Conservation (phyloP, 2,329 filamentous ascomycete species). For the Venturia pyrina region DNA sequence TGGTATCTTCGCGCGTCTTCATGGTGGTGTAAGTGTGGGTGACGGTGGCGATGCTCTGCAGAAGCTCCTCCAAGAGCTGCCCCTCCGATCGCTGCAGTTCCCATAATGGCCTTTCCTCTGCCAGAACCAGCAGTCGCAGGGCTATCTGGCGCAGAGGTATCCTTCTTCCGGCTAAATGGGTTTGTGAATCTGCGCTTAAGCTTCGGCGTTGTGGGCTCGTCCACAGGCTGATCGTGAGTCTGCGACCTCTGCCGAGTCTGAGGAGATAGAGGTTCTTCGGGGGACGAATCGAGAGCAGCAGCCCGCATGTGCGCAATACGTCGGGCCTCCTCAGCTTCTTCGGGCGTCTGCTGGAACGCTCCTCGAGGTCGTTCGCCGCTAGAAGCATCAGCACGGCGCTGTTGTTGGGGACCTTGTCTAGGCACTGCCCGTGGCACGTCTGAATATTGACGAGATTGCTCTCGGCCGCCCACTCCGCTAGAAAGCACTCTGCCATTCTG, state of each 20-base stretch:
- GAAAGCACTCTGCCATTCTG: neutral
- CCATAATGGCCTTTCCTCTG: neutral
- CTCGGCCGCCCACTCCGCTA: neutral
- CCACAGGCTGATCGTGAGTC: neutral
- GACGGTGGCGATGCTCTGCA: conserved; percentile 22
- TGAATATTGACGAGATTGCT: neutral
- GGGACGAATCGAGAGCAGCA: neutral
- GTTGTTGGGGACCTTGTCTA: neutral
- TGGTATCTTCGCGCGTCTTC: conserved; percentile 3
- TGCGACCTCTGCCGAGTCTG: neutral
- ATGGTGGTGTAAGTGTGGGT: conserved; percentile 18
- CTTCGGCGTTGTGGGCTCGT: neutral
- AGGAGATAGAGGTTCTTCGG: neutral
- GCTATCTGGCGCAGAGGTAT: neutral
- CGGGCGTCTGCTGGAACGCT: neutral
- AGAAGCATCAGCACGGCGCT: neutral
- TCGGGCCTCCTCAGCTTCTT: conserved; percentile 1
- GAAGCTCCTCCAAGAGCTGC: neutral
- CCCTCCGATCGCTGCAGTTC: neutral
- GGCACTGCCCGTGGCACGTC: neutral
- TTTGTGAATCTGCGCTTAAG: neutral
- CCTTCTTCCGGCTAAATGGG: neutral
- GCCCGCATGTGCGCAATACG: neutral
- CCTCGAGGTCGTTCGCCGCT: neutral
- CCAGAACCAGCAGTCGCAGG: neutral